These are phyloP conservation scores for Fusarium xylarioides DNA, from an alignment of 2,329 filamentous ascomycete species.

Conservation along the genomic window DNA sequence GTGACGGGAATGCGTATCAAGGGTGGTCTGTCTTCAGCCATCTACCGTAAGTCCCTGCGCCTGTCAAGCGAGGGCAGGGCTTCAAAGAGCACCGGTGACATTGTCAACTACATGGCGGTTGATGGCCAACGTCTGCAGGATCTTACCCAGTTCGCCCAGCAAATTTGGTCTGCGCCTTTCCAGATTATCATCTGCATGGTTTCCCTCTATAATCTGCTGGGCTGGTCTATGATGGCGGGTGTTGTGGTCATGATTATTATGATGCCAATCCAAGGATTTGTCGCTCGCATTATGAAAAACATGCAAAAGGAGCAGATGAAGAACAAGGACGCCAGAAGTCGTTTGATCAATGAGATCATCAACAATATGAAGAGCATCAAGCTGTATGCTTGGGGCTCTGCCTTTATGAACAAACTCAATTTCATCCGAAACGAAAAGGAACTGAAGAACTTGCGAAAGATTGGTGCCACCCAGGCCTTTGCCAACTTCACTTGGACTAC, in stretches of 20 bases:
- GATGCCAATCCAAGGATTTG: constrained; percentile 94
- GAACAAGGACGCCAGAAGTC: constrained; percentile 94
- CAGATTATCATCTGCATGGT: constrained; percentile 96
- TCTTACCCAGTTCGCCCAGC: constrained; percentile 92
- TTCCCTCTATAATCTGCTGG: constrained; percentile 94
- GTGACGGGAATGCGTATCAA: constrained; percentile 98
- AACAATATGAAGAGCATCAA: constrained; percentile 99
- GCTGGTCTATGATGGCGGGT: constrained; percentile 93
- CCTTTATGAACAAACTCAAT: constrained; percentile 98
- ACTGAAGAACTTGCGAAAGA: constrained; percentile 93
- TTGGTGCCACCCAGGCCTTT: constrained; percentile 91
- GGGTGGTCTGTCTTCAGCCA: constrained; percentile 85
- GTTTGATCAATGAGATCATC: constrained; percentile 95
- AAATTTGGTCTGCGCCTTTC: constrained; percentile 96
- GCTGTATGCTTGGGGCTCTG: constrained; percentile 95
- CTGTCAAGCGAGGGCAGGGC: constrained; percentile 93
- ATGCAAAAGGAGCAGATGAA: constrained; percentile 98
- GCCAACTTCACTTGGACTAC: constrained; percentile 99
- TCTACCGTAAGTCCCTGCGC: constrained; percentile 89
- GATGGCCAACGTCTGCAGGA: constrained; percentile 96
- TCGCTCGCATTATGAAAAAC: constrained; percentile 91
- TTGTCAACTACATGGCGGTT: constrained; percentile 99
- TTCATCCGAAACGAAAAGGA: constrained; percentile 96
- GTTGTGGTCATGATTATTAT: constrained; percentile 96
- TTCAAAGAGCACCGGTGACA: constrained; percentile 92